These are phyloP conservation scores for Phytophthora palmivora DNA, from an alignment of 352 stramenopile genomes.

Conservation along the genomic window DNA sequence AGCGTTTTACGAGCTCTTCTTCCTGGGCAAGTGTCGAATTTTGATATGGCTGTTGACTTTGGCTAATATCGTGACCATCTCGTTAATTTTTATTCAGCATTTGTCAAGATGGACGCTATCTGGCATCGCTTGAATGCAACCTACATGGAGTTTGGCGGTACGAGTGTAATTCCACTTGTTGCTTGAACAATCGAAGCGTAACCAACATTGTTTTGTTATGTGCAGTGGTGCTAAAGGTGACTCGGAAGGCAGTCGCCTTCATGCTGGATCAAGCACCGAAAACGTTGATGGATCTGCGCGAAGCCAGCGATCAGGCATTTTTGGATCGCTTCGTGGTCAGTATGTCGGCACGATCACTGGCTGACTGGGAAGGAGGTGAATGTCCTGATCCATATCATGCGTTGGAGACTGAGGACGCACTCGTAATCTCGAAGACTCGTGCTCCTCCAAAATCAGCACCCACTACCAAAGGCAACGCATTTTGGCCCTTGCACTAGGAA, in stretches of 20 bases:
- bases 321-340: constrained; percentile 78
- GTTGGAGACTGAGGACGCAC: constrained; percentile 66
- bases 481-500: constrained; percentile 33
- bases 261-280: constrained; percentile 67
- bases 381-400: constrained; percentile 72
- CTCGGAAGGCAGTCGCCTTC: constrained; percentile 57
- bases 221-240: constrained; percentile 80
- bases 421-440: constrained; percentile 44
- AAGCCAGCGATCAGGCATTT: constrained; percentile 62
- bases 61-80: not conserved
- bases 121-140: constrained; percentile 83
- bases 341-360: constrained; percentile 53
- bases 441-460: constrained; percentile 11
- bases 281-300: constrained; percentile 61
- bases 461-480: constrained; percentile 16
- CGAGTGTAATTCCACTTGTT: not conserved
- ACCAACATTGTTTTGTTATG: constrained; percentile 10
- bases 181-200: not conserved
- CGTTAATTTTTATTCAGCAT: constrained; percentile 36
- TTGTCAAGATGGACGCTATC: constrained; percentile 87
- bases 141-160: constrained; percentile 89
- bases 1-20: constrained; percentile 88
- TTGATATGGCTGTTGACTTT: not conserved
- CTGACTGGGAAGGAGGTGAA: constrained; percentile 76
- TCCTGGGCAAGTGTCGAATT: constrained; percentile 37